Base-by-base conservation (phyloP, 1,139 yeast genomes). In the Sugiyamaella grinbergsii region DNA sequence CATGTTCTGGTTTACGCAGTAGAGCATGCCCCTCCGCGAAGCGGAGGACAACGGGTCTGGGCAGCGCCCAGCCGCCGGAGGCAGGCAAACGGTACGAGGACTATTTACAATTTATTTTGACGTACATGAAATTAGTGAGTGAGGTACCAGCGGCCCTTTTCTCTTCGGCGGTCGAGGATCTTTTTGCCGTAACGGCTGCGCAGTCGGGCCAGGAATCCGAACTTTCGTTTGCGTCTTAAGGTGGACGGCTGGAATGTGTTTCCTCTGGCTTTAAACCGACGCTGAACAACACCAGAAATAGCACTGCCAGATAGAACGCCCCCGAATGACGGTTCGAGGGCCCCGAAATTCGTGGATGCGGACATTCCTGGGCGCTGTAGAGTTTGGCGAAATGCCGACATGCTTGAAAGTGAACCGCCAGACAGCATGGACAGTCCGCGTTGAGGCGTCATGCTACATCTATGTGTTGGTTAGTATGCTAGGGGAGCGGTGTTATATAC, bases 171-270 rank as follows among this genome's bases (percentile, higher is more conserved):
- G 51, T 80, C 80, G 54, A 93, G 73, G 43, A 93, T 79, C 66
- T 84, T 87, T 61, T 91, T 80, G 8, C 98, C 98, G 36, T 81
- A 79, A 60, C 78, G 80, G n/a, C 85, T 72, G 66, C 83, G 81
- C 70, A 86, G 79, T 66, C 97, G 81, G n/a, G 96, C 93, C 63
- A 93, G 75, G 62, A 91, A 93, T 0, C 98, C 98, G 55, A 87
- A 78, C 31, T 86, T 83, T 71, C 96, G 83, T 75, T 93, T 93
- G 68, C 98, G 80, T 67, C 87, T 89, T 57, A 88, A 74, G 1
- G 95, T 90, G 53, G 91, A 85, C 42, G 98, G 98, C 69, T 91
- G 98, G 70, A 85, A 93, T 19, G 96, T 89, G 71, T 89, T 86
- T 71, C 98, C 98, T 74, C 95, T 82, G 24, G 90, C 77, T 67